Evolutionary conservation across 371 early-diverging fungal genomes (phyloP).

Genomic region (Circinella umbellata): DNA sequence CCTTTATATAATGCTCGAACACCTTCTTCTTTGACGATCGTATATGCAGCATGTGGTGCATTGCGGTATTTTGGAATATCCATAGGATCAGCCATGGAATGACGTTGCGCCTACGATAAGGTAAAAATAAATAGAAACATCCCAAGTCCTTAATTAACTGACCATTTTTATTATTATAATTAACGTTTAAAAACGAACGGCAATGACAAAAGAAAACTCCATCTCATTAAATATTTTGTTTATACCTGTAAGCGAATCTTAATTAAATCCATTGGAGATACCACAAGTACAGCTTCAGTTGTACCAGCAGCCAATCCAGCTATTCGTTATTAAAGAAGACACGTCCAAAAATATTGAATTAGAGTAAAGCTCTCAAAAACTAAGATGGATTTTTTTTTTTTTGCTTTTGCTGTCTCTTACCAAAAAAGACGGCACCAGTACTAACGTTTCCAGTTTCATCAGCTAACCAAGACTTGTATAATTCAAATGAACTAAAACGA

Average conservation of each 20-base stretch:
- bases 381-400: too few relatives aligned
- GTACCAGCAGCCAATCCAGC: conserved; percentile 96
- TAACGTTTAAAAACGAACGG: too few relatives aligned
- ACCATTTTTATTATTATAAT: too few relatives aligned
- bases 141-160: too few relatives aligned
- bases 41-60: conserved; percentile 91
- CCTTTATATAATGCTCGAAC: conserved; percentile 91
- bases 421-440: conserved; percentile 79
- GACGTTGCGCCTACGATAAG: conserved; percentile 76
- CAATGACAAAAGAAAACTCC: too few relatives aligned
- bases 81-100: conserved; percentile 95
- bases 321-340: conserved; percentile 16
- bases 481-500: conserved; percentile 95
- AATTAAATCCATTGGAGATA: conserved; percentile 97
- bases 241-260: conserved; percentile 91
- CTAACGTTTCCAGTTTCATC: conserved; percentile 74
- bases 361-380: too few relatives aligned
- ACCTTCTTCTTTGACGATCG: conserved; percentile 94
- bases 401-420: conserved; percentile 44
- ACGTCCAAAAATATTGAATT: too few relatives aligned
- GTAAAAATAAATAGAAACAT: too few relatives aligned
- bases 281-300: conserved; percentile 94
- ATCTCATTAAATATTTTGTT: background rate
- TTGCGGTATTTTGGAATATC: conserved; percentile 97
- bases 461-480: conserved; percentile 88